phyloP scores from a whole-genome alignment of 2,329 filamentous ascomycete genomes.

The Hypoxylon sp. region DNA sequence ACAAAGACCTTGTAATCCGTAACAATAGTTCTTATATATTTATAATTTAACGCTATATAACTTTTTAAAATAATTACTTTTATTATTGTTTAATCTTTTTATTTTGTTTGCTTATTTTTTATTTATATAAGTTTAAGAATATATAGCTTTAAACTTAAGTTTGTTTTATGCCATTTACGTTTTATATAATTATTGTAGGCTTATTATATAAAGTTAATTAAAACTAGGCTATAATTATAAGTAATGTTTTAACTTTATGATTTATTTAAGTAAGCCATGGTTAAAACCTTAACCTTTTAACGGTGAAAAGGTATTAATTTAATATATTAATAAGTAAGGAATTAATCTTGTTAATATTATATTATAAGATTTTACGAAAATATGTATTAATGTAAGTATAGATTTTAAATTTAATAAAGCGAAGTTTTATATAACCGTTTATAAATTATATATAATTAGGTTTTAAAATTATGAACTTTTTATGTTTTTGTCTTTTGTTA shows the following conservation, averaged over 20 bases:
- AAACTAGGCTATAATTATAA: background rate
- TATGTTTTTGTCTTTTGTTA: background rate
- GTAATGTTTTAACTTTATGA: background rate
- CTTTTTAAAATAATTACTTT: background rate
- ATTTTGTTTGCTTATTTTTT: slow-evolving; percentile 1
- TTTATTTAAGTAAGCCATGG: background rate
- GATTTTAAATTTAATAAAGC: slow-evolving; percentile 6
- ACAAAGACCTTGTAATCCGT: too few species aligned
- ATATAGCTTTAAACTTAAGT: background rate
- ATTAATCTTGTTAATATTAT: slow-evolving; percentile 4
- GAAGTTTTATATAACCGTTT: background rate
- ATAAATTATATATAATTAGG: slow-evolving; percentile 12
- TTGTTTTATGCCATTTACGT: background rate
- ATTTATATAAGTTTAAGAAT: slow-evolving; percentile 4
- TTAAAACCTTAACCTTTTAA: background rate
- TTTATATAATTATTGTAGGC: background rate
- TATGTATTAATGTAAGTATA: slow-evolving; percentile 4
- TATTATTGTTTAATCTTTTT: slow-evolving; percentile 7
- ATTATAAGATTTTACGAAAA: slow-evolving; percentile 3
- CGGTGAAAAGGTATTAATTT: slow-evolving; percentile 7
- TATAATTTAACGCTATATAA: slow-evolving; percentile 1
- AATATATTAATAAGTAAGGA: slow-evolving; percentile 8
- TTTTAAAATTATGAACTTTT: background rate
- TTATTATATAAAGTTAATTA: background rate
- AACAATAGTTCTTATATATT: background rate